Evolutionary conservation across 306 rosid genomes (phyloP), one percentile per base, ranked within the genome.

Genomic region (Coriaria nepalensis): DNA sequence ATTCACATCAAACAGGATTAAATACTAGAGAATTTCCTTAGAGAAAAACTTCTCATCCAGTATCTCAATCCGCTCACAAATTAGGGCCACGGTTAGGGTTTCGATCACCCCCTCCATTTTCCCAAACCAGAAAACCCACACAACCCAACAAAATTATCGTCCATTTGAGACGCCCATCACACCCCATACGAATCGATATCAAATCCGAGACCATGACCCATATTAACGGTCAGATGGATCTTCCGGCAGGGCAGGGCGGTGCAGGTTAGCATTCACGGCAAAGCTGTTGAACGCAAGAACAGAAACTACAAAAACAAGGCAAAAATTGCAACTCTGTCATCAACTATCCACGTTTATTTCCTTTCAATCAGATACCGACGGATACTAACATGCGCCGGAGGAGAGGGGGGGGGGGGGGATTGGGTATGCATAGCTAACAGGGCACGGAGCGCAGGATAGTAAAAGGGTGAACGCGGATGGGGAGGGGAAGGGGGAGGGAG

Each of bases 401-500:
- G 6, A 7, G 40, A 8, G 5, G 1, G 10, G 9, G 13, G 32
- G 57, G 4, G 5, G 49, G 47, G 10, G 40, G 44, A 34, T 10
- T 12, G 38, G 4, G 37, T 12, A 6, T 8, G 33, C 6, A 33
- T 11, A 37, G 33, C 13, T 40, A 35, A 43, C 6, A 11, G 60
- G 33, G 7, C 10, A 36, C 0, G 5, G 0, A n/a, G 68, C 20
- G 68, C 38, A 68, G 13, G 49, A 9, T 62, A 56, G 67, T 6
- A 5, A 5, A 47, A 40, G 13, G 41, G 53, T 5, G 0, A 40
- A 65, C 74, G 74, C 67, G 76, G 81, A 61, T 54, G 56, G 54
- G 40, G 35, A 14, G 33, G 39, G 50, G 35, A 41, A 64, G 41
- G 55, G 51, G 9, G 34, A 12, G 42, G n/a, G 20, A 54, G 13